Evolutionary conservation across 805 yeast species (phyloP).

Genomic region (Barnettozyma populi): DNA sequence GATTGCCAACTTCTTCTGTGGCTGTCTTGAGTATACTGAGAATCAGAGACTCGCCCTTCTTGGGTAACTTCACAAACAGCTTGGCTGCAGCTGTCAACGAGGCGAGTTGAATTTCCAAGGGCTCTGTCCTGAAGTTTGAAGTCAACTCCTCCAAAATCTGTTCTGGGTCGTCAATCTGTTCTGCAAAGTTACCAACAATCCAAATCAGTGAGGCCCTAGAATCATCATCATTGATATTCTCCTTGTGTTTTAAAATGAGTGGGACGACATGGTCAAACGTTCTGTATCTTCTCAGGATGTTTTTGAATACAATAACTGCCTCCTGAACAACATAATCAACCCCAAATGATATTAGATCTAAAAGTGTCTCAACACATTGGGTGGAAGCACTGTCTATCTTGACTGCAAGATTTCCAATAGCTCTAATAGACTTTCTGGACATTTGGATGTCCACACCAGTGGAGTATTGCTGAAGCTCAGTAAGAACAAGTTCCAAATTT

Average conservation of each 20-base stretch:
- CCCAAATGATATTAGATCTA: conserved; percentile 56
- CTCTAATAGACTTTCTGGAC: conserved; percentile 83
- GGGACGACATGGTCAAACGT: conserved; percentile 41
- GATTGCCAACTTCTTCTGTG: conserved; percentile 71
- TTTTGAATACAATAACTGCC: conserved; percentile 66
- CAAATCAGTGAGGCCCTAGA: conserved; percentile 75
- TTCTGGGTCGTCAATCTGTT: conserved; percentile 38
- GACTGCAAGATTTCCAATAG: conserved; percentile 84
- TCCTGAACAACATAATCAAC: conserved; percentile 78
- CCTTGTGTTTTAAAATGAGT: conserved; percentile 37
- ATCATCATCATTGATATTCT: conserved; percentile 66
- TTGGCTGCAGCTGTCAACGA: conserved; percentile 71
- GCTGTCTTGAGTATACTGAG: conserved; percentile 57
- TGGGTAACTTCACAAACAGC: conserved; percentile 53
- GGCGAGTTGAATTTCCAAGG: conserved; percentile 68
- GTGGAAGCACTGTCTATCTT: conserved; percentile 59
- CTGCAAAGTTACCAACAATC: conserved; percentile 74
- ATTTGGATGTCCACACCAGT: conserved; percentile 81
- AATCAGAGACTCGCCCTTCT: conserved; percentile 49
- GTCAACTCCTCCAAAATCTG: conserved; percentile 38
- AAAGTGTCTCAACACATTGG: conserved; percentile 57
- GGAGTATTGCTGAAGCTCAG: conserved; percentile 81
- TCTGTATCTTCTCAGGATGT: conserved; percentile 74
- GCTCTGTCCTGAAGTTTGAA: conserved; percentile 51
- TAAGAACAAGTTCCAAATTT: conserved; percentile 56